phyloP scores from a whole-genome alignment of 192 early-diverging fungal genomes.

The Backusella macrospora region DNA sequence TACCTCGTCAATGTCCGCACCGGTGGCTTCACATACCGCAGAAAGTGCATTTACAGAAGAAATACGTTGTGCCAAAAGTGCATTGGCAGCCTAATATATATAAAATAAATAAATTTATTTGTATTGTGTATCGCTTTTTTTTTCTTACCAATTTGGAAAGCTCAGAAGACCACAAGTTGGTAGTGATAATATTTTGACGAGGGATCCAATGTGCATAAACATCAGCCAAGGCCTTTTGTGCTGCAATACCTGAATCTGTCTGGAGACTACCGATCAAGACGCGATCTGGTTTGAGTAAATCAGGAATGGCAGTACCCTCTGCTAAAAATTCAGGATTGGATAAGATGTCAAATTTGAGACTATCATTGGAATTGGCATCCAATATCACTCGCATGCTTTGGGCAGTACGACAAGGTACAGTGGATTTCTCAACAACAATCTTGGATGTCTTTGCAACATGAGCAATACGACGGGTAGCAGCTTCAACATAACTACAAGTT shows the following conservation, averaged over 20 bases:
- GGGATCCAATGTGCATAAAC: slow-evolving; percentile 90
- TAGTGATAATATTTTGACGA: slow-evolving; percentile 79
- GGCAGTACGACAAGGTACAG: slow-evolving; percentile 91
- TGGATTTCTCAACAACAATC: slow-evolving; percentile 93
- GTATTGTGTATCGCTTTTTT: background rate
- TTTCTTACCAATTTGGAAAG: slow-evolving; percentile 77
- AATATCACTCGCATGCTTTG: slow-evolving; percentile 81
- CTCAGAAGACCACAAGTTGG: slow-evolving; percentile 92
- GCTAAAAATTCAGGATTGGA: slow-evolving; percentile 97
- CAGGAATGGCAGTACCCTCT: slow-evolving; percentile 86
- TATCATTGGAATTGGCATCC: slow-evolving; percentile 66
- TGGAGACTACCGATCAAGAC: slow-evolving; percentile 84
- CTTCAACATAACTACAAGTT: slow-evolving; percentile 70
- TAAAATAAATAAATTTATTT: background rate
- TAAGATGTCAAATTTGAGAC: slow-evolving; percentile 82
- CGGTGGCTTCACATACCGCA: slow-evolving; percentile 90
- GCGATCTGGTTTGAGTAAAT: slow-evolving; percentile 84
- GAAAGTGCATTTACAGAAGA: slow-evolving; percentile 89
- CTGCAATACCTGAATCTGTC: slow-evolving; percentile 67
- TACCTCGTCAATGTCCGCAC: slow-evolving; percentile 88
- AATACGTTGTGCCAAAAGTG: slow-evolving; percentile 90
- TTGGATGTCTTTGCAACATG: slow-evolving; percentile 74
- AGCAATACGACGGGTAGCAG: slow-evolving; percentile 82
- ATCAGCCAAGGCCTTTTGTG: slow-evolving; percentile 71
- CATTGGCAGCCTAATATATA: slow-evolving; percentile 78